phyloP scores from a whole-genome alignment of 2,329 filamentous ascomycete species.

The Nakataea oryzae region DNA sequence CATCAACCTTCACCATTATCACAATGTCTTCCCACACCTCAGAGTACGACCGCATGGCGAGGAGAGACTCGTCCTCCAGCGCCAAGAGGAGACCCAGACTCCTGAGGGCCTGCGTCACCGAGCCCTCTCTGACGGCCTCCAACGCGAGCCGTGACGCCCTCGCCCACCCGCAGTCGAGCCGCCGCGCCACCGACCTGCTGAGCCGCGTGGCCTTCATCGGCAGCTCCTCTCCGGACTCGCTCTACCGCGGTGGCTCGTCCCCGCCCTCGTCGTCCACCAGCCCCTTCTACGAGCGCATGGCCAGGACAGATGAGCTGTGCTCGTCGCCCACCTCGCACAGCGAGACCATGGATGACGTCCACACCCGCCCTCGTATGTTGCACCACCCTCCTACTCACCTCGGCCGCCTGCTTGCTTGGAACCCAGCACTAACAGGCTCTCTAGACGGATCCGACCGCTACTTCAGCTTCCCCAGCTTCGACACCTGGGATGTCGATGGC shows the following conservation, averaged over 20 bases:
- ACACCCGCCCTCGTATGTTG: constrained; percentile 5
- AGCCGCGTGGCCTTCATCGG: constrained; percentile 42
- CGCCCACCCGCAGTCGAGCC: constrained; percentile 34
- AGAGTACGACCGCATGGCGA: constrained; percentile 11
- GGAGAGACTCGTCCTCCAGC: constrained; percentile 27
- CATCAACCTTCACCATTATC: too few species aligned
- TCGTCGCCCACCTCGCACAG: constrained; percentile 17
- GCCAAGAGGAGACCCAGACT: constrained; percentile 39
- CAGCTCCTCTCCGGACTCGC: constrained; percentile 22
- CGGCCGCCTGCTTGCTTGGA: neutral
- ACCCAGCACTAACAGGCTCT: constrained; percentile 6
- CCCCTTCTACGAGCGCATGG: constrained; percentile 21
- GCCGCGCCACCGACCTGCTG: constrained; percentile 43
- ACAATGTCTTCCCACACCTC: neutral
- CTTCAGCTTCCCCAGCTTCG: constrained; percentile 66
- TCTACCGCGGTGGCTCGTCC: constrained; percentile 16
- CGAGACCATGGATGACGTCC: constrained; percentile 16
- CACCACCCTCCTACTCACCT: neutral
- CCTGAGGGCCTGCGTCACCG: constrained; percentile 43
- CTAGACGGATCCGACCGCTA: constrained; percentile 41
- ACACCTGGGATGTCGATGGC: constrained; percentile 48
- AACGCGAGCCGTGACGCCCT: constrained; percentile 41
- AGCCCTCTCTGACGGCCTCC: constrained; percentile 46
- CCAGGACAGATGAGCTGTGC: constrained; percentile 12
- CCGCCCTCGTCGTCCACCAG: constrained; percentile 23